phyloP scores from a whole-genome alignment of 2,329 filamentous ascomycete genomes.

The Trichoderma semiorbis region DNA sequence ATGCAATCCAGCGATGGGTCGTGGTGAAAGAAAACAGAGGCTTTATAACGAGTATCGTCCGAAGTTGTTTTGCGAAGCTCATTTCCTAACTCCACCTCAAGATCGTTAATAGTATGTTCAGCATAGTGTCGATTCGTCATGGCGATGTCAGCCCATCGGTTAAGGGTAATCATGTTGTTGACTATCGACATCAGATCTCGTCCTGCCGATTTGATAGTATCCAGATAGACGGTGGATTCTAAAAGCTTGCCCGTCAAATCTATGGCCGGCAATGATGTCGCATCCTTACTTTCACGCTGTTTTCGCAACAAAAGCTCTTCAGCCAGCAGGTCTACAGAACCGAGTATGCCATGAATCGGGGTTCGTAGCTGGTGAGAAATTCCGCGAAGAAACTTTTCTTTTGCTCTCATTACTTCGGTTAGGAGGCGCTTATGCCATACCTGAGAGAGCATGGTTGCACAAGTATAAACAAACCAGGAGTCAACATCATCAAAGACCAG shows the following conservation, averaged over 20 bases:
- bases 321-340: neutral
- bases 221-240: neutral
- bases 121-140: neutral
- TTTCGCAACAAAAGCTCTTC: neutral
- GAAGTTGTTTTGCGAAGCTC: neutral
- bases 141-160: neutral
- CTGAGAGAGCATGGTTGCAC: conserved; percentile 1
- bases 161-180: neutral
- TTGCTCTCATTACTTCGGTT: neutral
- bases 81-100: neutral
- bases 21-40: neutral
- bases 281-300: neutral
- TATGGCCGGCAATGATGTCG: neutral
- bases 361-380: conserved; percentile 4
- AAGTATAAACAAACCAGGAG: neutral
- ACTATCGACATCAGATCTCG: conserved; percentile 3
- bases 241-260: neutral
- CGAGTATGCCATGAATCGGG: neutral
- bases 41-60: neutral
- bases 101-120: neutral
- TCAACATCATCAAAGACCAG: neutral
- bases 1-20: neutral
- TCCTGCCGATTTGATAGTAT: neutral
- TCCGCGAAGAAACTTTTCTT: neutral
- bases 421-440: neutral